Evolutionary conservation across 1,139 yeast species (phyloP).

Genomic region (Saccharomyces hybrid): DNA sequence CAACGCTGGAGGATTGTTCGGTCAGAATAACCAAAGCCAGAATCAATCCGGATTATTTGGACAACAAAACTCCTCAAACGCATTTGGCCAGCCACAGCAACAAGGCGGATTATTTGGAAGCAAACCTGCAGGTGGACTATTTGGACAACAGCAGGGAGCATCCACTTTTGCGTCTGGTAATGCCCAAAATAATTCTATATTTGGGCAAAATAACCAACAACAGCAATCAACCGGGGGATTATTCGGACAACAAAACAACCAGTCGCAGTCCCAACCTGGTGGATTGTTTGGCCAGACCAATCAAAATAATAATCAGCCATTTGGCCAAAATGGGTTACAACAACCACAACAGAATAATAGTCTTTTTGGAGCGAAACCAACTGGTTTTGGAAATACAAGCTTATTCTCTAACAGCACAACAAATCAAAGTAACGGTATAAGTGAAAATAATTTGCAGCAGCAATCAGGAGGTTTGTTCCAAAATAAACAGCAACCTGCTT

Average conservation of each 20-base stretch:
- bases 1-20: constrained; percentile 30
- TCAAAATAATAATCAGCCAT: constrained; percentile 13
- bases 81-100: constrained; percentile 28
- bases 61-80: constrained; percentile 20
- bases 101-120: constrained; percentile 9
- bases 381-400: neutral
- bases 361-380: constrained; percentile 3
- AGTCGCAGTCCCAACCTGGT: constrained; percentile 14
- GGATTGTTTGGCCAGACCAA: constrained; percentile 15
- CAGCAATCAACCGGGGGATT: constrained; percentile 13
- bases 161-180: neutral
- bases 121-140: constrained; percentile 3
- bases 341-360: constrained; percentile 2
- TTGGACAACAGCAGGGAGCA: constrained; percentile 11
- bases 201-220: constrained; percentile 31
- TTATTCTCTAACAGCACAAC: neutral
- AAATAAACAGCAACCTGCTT: constrained; percentile 12
- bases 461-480: constrained; percentile 34
- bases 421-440: neutral
- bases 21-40: constrained; percentile 17
- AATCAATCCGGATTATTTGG: constrained; percentile 30
- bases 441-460: neutral
- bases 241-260: constrained; percentile 7
- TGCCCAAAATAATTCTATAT: constrained; percentile 31
- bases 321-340: constrained; percentile 12